Conservation (phyloP, 2,329 filamentous ascomycete species). For the Talaromyces sp. region DNA sequence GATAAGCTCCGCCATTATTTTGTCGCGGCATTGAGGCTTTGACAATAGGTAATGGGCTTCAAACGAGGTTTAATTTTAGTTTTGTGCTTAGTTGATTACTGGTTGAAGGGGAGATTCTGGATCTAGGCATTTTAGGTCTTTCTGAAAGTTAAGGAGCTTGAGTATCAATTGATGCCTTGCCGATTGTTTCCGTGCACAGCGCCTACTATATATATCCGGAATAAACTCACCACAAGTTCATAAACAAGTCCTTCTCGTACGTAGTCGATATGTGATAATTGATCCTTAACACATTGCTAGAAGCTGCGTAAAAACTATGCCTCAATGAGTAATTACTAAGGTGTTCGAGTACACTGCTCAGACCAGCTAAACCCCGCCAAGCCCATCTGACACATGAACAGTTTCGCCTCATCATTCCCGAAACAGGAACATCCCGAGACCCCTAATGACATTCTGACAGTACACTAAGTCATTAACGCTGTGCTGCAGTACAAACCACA, state of each 20-base stretch:
- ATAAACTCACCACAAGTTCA: not conserved
- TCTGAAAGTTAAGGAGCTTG: no score
- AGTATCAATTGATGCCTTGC: no score
- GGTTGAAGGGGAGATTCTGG: not conserved
- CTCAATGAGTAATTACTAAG: not conserved
- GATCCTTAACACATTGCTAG: not conserved
- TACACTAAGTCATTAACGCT: not conserved
- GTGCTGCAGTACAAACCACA: not conserved
- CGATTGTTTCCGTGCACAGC: no score
- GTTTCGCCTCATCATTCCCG: constrained; percentile 15
- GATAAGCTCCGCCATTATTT: constrained; percentile 7
- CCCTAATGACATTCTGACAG: not conserved
- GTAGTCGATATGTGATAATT: not conserved
- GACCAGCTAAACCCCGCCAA: not conserved
- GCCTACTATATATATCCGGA: not conserved
- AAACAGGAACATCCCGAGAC: constrained; percentile 7
- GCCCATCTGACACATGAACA: not conserved
- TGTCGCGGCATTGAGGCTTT: not conserved
- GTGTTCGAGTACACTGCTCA: not conserved
- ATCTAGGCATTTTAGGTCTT: no score
- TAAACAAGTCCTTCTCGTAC: not conserved
- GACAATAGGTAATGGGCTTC: no score
- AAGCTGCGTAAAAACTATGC: not conserved
- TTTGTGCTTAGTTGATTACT: not conserved
- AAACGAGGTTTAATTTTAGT: not conserved